Conservation (phyloP, 2,329 filamentous ascomycete genomes). For the Hirsutella rhossiliensis region DNA sequence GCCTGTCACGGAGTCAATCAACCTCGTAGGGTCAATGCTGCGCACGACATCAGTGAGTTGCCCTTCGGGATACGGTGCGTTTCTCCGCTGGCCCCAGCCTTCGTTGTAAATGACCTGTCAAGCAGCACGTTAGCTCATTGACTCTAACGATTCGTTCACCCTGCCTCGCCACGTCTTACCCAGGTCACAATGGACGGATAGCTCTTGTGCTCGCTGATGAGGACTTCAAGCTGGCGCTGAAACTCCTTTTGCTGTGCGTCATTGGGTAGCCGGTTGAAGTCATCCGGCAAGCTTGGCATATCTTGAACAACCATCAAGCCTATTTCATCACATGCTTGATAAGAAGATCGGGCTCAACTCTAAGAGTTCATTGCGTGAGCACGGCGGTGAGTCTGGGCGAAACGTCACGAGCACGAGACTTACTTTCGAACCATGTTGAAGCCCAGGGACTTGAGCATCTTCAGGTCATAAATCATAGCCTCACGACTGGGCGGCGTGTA, state of each 20-base stretch:
- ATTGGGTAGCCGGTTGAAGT: constrained; percentile 21
- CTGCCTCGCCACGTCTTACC: constrained; percentile 23
- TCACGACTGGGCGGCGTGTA: constrained; percentile 53
- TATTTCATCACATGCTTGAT: constrained; percentile 53
- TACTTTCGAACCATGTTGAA: constrained; percentile 61
- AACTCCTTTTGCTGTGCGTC: constrained; percentile 50
- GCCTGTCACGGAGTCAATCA: constrained; percentile 51
- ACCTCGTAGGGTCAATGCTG: constrained; percentile 47
- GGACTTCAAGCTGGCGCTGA: constrained; percentile 45
- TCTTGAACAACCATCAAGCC: constrained; percentile 59
- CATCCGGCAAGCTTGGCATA: constrained; percentile 48
- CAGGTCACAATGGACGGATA: constrained; percentile 55
- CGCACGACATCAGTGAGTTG: constrained; percentile 41
- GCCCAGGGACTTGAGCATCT: constrained; percentile 51
- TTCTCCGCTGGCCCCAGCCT: constrained; percentile 51
- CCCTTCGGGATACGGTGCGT: constrained; percentile 40
- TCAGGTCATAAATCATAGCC: constrained; percentile 55
- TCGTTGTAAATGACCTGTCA: constrained; percentile 57
- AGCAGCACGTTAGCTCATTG: neutral
- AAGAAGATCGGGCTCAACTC: constrained; percentile 57
- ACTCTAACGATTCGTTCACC: neutral
- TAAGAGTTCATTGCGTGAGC: too few relatives aligned
- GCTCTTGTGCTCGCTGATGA: constrained; percentile 51
- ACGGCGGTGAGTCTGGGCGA: too few relatives aligned
- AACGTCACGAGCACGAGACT: too few relatives aligned